Evolutionary conservation across 306 rosid species (phyloP).

Genomic region (Cicer yamashitae): DNA sequence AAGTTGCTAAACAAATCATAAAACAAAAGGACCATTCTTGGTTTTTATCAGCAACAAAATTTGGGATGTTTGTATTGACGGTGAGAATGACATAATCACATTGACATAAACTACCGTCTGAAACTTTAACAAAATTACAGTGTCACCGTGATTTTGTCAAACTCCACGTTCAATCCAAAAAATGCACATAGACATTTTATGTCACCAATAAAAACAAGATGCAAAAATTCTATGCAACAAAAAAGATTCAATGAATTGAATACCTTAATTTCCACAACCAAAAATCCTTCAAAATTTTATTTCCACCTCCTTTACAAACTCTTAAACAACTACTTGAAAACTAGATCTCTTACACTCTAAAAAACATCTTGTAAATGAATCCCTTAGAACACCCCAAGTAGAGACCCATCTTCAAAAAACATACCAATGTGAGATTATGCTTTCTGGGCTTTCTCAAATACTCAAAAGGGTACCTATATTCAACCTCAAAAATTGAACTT

Average conservation of each 20-base stretch:
- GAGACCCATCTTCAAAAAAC: constrained; percentile 19
- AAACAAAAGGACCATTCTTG: background rate
- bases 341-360: constrained; percentile 53
- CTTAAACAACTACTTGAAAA: constrained; percentile 37
- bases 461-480: constrained; percentile 38
- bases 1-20: constrained; percentile 11
- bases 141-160: no score
- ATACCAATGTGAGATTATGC: constrained; percentile 33
- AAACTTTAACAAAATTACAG: no score
- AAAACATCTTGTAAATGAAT: constrained; percentile 39
- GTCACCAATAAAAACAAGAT: background rate
- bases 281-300: constrained; percentile 35
- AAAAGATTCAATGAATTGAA: constrained; percentile 37
- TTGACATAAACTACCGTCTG: no score
- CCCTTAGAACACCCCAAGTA: constrained; percentile 31
- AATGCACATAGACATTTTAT: background rate
- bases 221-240: constrained; percentile 22
- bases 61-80: no score
- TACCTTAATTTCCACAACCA: constrained; percentile 43
- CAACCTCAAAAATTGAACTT: constrained; percentile 37
- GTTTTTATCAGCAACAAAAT: background rate
- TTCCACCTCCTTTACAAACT: constrained; percentile 31
- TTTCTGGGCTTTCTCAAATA: constrained; percentile 43
- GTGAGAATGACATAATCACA: no score
- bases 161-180: background rate